Evolutionary conservation across 345 rosid genomes (phyloP).

Genomic region (Clausena lansium): DNA sequence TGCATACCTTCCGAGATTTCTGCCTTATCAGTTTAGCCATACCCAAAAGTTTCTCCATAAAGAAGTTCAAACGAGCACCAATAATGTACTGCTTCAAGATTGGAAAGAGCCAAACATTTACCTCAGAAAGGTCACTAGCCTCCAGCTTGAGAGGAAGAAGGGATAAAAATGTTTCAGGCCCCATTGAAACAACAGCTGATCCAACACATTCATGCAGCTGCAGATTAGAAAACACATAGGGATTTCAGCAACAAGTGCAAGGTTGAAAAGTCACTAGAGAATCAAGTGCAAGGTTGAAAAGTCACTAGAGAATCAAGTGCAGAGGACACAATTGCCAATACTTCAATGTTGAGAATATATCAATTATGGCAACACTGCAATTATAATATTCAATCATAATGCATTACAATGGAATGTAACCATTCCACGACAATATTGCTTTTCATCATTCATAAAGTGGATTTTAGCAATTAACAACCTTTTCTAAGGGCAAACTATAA

Average conservation of each 20-base stretch:
- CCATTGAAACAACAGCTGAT: slow-evolving; percentile 91
- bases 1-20: slow-evolving; percentile 63
- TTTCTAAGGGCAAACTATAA: neutral
- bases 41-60: slow-evolving; percentile 56
- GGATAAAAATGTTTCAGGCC: slow-evolving; percentile 77
- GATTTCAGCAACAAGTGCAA: slow-evolving; percentile 8
- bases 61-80: slow-evolving; percentile 80
- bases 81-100: slow-evolving; percentile 84
- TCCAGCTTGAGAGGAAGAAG: slow-evolving; percentile 75
- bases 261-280: slow-evolving; percentile 17
- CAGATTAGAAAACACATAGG: slow-evolving; percentile 25
- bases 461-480: neutral
- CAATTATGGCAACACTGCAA: neutral
- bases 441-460: neutral
- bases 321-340: neutral
- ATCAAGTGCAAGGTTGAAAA: no score
- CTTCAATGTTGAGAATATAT: neutral
- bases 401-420: neutral
- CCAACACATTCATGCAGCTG: slow-evolving; percentile 95
- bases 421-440: neutral
- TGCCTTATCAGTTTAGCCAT: slow-evolving; percentile 48
- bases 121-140: slow-evolving; percentile 72
- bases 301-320: neutral
- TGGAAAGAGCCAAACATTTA: slow-evolving; percentile 92
- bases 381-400: neutral